Evolutionary conservation across 2,329 filamentous ascomycete species (phyloP).

Genomic region (Colletotrichum tropicicola): DNA sequence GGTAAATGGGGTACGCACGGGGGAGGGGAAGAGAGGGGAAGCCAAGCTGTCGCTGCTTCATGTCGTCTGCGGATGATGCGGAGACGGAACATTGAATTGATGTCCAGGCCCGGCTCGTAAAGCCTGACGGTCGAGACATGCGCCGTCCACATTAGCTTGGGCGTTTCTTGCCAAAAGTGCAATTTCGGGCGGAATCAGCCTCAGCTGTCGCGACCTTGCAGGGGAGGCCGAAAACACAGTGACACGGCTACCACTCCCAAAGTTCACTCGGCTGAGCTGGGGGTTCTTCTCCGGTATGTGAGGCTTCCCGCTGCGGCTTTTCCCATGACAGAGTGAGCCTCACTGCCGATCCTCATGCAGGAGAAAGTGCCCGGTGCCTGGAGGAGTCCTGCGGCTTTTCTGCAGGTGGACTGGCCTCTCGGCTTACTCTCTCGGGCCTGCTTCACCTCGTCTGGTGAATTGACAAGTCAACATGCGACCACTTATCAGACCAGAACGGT

Average conservation of each 20-base stretch:
- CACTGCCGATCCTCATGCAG: not conserved
- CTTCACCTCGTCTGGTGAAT: too few species aligned
- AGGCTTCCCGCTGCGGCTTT: not conserved
- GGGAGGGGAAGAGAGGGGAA: not conserved
- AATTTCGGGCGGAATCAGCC: not conserved
- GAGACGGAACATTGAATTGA: not conserved
- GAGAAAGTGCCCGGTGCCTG: not conserved
- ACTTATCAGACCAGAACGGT: too few species aligned
- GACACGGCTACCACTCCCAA: not conserved
- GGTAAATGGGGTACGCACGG: constrained; percentile 19
- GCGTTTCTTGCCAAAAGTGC: not conserved
- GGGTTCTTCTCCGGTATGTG: not conserved
- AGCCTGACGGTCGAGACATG: too few species aligned
- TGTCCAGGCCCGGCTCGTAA: not conserved
- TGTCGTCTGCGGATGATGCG: not conserved
- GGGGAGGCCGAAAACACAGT: not conserved
- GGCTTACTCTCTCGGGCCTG: too few species aligned
- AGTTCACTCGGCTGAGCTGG: not conserved
- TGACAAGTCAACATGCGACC: too few species aligned
- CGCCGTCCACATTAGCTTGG: not conserved
- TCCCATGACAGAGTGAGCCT: not conserved
- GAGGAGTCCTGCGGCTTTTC: not conserved
- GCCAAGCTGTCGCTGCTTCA: too few species aligned
- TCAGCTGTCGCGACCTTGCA: not conserved
- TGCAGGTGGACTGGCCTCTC: too few species aligned